phyloP scores from a whole-genome alignment of 164 flowering plant species.

The Umbellularia californica region DNA sequence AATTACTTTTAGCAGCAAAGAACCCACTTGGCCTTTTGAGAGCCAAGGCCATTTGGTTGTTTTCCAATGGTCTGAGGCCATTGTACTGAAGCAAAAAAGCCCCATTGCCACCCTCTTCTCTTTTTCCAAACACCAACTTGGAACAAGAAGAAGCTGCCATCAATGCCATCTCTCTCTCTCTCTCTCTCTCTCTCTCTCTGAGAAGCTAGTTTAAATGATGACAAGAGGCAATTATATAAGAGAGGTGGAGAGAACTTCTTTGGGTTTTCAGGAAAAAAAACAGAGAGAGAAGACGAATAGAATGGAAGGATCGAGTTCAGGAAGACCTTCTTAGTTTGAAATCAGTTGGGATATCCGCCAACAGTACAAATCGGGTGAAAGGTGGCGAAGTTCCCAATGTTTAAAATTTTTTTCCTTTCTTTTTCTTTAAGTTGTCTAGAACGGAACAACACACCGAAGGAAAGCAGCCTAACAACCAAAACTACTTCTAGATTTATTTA shows the following conservation, averaged over 20 bases:
- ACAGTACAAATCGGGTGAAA: background rate
- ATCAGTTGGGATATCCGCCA: conserved; percentile 20
- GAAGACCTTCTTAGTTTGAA: conserved; percentile 14
- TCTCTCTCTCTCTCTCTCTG: conserved; percentile 1
- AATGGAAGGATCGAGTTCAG: conserved; percentile 18
- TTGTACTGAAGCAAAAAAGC: conserved; percentile 29
- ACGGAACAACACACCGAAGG: no score
- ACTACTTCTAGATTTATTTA: no score
- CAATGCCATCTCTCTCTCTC: conserved; percentile 16
- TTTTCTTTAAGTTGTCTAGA: no score
- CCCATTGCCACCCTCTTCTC: conserved; percentile 26
- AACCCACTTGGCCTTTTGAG: conserved; percentile 22
- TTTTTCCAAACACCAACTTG: conserved; percentile 19
- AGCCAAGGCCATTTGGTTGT: conserved; percentile 12
- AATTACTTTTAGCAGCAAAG: conserved; percentile 23
- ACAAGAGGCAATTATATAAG: background rate
- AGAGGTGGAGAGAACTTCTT: conserved; percentile 6
- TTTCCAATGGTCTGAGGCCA: conserved; percentile 41
- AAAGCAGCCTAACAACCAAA: no score
- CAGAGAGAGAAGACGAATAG: background rate
- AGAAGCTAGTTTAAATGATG: background rate
- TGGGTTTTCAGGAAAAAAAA: conserved; percentile 2
- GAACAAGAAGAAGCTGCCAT: conserved; percentile 28
- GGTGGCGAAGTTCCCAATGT: conserved; percentile 9
- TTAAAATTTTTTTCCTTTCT: no score